Evolutionary conservation across 331 rosid genomes (phyloP).

Genomic region (Ulmus americana): DNA sequence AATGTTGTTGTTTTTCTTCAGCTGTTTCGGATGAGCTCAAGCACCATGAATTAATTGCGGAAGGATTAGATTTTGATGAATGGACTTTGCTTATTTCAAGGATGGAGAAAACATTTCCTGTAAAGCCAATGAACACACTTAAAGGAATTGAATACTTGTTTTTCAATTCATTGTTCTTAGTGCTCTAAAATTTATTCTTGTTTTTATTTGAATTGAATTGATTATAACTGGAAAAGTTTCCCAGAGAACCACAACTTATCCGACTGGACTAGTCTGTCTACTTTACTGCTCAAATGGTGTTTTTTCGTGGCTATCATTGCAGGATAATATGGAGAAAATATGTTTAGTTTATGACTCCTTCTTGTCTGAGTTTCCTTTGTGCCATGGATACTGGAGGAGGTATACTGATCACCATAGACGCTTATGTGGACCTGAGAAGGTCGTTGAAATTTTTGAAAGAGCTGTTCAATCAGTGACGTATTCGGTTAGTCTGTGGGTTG

Average conservation of each 20-base stretch:
- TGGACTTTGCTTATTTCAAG: slow-evolving; percentile 59
- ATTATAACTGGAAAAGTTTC: not conserved
- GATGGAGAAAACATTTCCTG: slow-evolving; percentile 46
- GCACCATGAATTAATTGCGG: slow-evolving; percentile 33
- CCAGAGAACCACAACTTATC: not conserved
- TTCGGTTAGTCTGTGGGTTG: slow-evolving; percentile 70
- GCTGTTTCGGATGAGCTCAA: slow-evolving; percentile 38
- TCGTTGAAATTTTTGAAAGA: slow-evolving; percentile 68
- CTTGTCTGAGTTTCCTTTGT: slow-evolving; percentile 72
- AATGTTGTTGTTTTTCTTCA: slow-evolving; percentile 28
- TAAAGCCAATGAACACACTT: slow-evolving; percentile 32
- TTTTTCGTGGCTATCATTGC: slow-evolving; percentile 31
- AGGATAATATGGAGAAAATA: slow-evolving; percentile 58
- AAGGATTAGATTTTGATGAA: slow-evolving; percentile 51
- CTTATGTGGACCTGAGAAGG: slow-evolving; percentile 55
- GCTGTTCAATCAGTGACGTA: slow-evolving; percentile 62
- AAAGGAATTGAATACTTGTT: not conserved
- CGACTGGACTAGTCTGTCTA: not conserved
- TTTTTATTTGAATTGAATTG: not conserved
- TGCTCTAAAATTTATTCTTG: not conserved
- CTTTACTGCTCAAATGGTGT: not conserved
- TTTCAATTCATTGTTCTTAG: not conserved
- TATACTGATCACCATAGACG: slow-evolving; percentile 55
- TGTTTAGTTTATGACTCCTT: slow-evolving; percentile 57
- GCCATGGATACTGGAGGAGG: slow-evolving; percentile 87